These are phyloP conservation scores for Candida oleophila DNA, from an alignment of 805 yeast genomes.

Conservation along the genomic window DNA sequence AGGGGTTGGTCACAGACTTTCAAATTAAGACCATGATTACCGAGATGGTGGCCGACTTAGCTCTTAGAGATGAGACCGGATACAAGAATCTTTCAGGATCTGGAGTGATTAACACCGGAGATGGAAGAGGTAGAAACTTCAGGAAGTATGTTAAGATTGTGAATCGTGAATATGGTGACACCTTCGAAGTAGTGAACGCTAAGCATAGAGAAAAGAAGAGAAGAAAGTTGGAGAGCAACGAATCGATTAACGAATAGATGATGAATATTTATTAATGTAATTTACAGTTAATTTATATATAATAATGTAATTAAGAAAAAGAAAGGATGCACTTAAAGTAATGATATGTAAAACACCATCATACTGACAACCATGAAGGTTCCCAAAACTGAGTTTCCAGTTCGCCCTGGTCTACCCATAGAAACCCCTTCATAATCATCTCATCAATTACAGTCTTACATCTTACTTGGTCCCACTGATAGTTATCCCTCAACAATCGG, in stretches of 20 bases:
- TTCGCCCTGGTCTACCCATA: slow-evolving; percentile 76
- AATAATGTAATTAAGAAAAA: no score
- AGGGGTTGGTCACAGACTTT: slow-evolving; percentile 54
- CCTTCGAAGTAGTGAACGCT: slow-evolving; percentile 68
- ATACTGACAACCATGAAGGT: slow-evolving; percentile 59
- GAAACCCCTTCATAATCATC: slow-evolving; percentile 75
- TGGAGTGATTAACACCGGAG: slow-evolving; percentile 62
- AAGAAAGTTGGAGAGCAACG: slow-evolving; percentile 4
- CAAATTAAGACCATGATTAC: slow-evolving; percentile 57
- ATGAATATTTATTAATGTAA: not conserved
- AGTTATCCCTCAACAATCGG: slow-evolving; percentile 66
- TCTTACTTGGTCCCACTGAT: slow-evolving; percentile 68
- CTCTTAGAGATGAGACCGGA: not conserved
- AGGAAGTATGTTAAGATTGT: slow-evolving; percentile 56
- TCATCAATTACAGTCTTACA: slow-evolving; percentile 66
- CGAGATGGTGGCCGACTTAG: slow-evolving; percentile 43
- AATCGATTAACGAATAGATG: not conserved
- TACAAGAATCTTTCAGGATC: slow-evolving; percentile 12
- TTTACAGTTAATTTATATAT: no score
- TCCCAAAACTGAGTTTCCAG: slow-evolving; percentile 63
- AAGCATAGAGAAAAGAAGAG: slow-evolving; percentile 51
- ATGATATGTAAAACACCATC: no score
- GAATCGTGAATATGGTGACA: slow-evolving; percentile 57
- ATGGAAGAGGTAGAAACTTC: slow-evolving; percentile 68
- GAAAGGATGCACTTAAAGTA: no score